phyloP scores from a whole-genome alignment of 1,139 yeast genomes.

The Kodamaea alishanica region DNA sequence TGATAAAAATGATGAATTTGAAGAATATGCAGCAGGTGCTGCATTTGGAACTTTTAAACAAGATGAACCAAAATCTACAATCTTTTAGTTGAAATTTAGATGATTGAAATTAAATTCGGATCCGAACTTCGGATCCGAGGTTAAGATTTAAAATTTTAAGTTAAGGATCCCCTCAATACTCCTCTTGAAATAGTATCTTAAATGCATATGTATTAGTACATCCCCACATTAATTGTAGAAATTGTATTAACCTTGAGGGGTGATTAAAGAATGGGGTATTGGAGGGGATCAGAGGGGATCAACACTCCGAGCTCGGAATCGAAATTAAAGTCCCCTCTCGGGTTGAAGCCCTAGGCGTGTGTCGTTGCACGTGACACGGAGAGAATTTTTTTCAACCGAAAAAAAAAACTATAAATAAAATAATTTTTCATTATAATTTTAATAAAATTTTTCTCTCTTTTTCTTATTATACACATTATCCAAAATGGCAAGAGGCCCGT shows the following conservation, averaged over 20 bases:
- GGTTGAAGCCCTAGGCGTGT: background rate
- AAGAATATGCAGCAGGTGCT: constrained; percentile 14
- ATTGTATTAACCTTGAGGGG: too few species aligned
- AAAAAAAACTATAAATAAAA: constrained; percentile 1
- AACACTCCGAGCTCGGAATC: background rate
- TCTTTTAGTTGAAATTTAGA: constrained; percentile 17
- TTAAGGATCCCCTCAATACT: too few species aligned
- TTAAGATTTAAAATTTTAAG: too few species aligned
- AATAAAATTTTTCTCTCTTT: constrained; percentile 5
- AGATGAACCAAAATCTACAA: constrained; percentile 34
- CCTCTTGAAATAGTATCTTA: too few species aligned
- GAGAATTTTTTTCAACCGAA: constrained; percentile 6
- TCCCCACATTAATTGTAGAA: too few species aligned
- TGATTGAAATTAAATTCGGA: too few species aligned
- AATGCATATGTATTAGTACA: too few species aligned
- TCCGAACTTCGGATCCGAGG: background rate
- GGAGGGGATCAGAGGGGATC: too few species aligned
- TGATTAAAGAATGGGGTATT: too few species aligned
- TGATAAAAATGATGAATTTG: background rate
- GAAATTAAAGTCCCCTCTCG: background rate
- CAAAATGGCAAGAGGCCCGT: constrained; percentile 96
- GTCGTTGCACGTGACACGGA: background rate
- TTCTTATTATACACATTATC: constrained; percentile 24
- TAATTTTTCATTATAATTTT: background rate
- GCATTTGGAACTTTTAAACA: constrained; percentile 21